These are phyloP conservation scores for Closterium sp. DNA, from an alignment of 139 green algal genomes.

Conservation along the genomic window DNA sequence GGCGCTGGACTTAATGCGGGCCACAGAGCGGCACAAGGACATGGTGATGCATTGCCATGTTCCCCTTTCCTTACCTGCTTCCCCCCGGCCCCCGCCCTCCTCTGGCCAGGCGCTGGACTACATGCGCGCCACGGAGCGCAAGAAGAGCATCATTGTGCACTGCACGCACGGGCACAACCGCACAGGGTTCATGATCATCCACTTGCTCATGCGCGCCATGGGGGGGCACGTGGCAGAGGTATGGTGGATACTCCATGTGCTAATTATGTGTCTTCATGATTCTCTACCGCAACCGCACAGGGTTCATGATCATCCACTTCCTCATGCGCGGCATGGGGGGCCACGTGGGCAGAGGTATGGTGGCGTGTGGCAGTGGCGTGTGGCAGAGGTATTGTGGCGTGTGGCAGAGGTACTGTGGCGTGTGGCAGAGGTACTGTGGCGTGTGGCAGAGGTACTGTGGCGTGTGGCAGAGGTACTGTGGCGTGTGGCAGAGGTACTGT, in stretches of 20 bases:
- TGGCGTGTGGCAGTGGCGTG: no score
- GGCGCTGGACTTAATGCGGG: not conserved
- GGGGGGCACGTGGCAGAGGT: slow-evolving; percentile 1
- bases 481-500: no score
- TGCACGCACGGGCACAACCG: slow-evolving; percentile 99
- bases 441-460: no score
- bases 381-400: no score
- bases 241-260: not conserved
- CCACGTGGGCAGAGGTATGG: not conserved
- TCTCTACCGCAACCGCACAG: slow-evolving; percentile 95
- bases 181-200: slow-evolving; percentile 78
- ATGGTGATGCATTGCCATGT: not conserved
- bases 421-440: no score
- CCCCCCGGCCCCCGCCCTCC: not conserved
- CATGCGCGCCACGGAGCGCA: not conserved
- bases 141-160: slow-evolving; percentile 69
- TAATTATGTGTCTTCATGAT: not conserved
- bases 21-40: not conserved
- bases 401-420: no score
- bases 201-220: slow-evolving; percentile 60
- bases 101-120: not conserved
- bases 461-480: no score
- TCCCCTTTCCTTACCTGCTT: not conserved
- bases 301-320: slow-evolving; percentile 68
- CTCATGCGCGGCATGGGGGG: not conserved